phyloP scores from a whole-genome alignment of 306 rosid genomes.

The Notholithocarpus densiflorus region DNA sequence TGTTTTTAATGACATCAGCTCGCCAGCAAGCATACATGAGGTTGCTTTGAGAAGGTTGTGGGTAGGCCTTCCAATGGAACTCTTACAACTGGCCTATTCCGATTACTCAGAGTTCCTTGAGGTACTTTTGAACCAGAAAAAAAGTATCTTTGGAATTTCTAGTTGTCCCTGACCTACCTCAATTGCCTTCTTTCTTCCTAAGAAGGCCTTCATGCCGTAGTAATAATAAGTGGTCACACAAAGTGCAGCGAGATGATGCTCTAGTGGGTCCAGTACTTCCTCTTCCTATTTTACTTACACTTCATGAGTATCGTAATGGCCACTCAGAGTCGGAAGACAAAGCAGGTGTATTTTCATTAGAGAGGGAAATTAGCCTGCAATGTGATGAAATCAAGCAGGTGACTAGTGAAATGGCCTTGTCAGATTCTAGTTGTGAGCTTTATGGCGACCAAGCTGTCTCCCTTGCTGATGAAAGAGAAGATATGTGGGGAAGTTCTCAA shows the following conservation, averaged over 20 bases:
- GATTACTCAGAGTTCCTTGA: conserved; percentile 39
- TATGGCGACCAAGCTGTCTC: conserved; percentile 34
- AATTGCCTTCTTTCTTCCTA: conserved; percentile 66
- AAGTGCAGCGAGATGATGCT: conserved; percentile 31
- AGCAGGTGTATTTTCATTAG: conserved; percentile 38
- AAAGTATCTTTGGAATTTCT: conserved; percentile 43
- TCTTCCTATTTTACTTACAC: conserved; percentile 48
- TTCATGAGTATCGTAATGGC: conserved; percentile 50
- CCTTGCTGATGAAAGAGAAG: conserved; percentile 53
- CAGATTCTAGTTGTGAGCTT: conserved; percentile 21
- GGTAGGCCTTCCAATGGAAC: conserved; percentile 58
- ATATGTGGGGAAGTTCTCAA: conserved; percentile 29
- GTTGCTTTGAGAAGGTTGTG: conserved; percentile 55
- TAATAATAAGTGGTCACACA: conserved; percentile 41
- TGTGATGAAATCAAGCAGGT: conserved; percentile 45
- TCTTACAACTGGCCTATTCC: conserved; percentile 51
- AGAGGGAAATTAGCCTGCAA: conserved; percentile 35
- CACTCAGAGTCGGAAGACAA: conserved; percentile 27
- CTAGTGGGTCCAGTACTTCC: conserved; percentile 75
- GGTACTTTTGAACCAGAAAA: conserved; percentile 24
- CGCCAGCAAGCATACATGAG: conserved; percentile 49
- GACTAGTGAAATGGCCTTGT: conserved; percentile 34
- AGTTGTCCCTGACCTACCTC: conserved; percentile 49
- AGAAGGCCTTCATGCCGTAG: conserved; percentile 47
- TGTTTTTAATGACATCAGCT: conserved; percentile 52